These are phyloP conservation scores for Tulasnella sp. DNA, from an alignment of 768 basidiomycete genomes.

Conservation along the genomic window DNA sequence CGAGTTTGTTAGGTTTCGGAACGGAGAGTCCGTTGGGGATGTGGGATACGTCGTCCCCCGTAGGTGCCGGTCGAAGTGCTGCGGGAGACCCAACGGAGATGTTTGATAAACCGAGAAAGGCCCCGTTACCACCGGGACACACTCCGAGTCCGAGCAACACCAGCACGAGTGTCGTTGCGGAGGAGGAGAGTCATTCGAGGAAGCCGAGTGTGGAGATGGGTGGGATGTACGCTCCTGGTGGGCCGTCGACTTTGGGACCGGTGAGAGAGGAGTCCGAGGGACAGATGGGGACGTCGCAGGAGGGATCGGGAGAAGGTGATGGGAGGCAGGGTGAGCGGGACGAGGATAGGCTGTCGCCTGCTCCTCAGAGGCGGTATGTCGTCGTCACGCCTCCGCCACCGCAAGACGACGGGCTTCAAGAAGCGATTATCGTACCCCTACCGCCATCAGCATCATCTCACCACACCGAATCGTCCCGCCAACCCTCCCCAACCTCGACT, in stretches of 20 bases:
- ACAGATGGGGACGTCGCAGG: neutral
- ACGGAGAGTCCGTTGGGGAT: neutral
- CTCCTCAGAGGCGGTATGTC: neutral
- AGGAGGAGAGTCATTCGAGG: neutral
- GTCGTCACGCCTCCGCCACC: constrained; percentile 14
- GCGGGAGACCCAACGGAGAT: neutral
- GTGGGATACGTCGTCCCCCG: neutral
- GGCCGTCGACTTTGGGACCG: neutral
- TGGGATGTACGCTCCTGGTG: neutral
- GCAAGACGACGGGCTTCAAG: neutral
- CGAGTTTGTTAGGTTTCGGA: constrained; percentile 16
- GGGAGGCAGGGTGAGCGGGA: neutral
- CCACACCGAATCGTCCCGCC: neutral
- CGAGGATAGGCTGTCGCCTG: neutral
- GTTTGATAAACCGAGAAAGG: constrained; percentile 6
- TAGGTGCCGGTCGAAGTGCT: neutral
- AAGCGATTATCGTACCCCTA: neutral
- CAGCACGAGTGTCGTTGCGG: neutral
- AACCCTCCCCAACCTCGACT: neutral
- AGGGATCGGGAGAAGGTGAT: neutral
- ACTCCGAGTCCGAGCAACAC: neutral
- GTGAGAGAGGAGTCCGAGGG: neutral
- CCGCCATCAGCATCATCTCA: neutral
- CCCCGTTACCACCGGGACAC: constrained; percentile 2
- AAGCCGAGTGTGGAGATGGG: neutral